Evolutionary conservation across 2,329 filamentous ascomycete species (phyloP), one percentile per base, ranked within the genome.

Genomic region (Cercospora zeina): DNA sequence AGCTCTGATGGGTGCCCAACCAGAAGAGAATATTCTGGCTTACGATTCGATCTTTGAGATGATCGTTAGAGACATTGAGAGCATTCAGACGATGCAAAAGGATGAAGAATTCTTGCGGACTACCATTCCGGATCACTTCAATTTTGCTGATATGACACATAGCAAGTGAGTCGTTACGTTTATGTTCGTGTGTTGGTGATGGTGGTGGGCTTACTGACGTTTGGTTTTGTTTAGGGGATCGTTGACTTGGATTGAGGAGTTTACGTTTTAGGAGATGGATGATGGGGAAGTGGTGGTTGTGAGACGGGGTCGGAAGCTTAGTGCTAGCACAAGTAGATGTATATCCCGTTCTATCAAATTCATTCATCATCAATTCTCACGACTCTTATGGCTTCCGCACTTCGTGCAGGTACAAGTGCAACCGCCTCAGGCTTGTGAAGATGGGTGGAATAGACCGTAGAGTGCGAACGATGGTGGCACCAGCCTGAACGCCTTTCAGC

Each of bases 21-120:
- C 55, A 24, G 56, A 58, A 14, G 55, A 62, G 13, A 62, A 37
- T 7, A 13, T 49, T 1, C 49, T 59, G 11, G 34, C 34, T 10
- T 56, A 56, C 8, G 54, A 56, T 21, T 45, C 16, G 8, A 42
- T 56, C 24, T 51, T 59, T 27, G 57, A 59, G 57, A 59, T 59
- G 57, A 51, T 59, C 31, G 57, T 59, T 30, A 59, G 39, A 39
- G 57, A 59, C 21, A 59, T 59, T 33, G 57, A 59, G 19, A 51
- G 42, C 4, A 59, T 59, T 8, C 57, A 62, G 45, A 53, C 21
- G n/a, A 62, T 62, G 56, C 61, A 54, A 27, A 53, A 59, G 50
- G 61, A 62, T 50, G 55, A 58, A 31, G 61, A 59, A 10, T 62
- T 62, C 11, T 47, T 59, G 49, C 47, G 37, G 16, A 59, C 58